phyloP scores from a whole-genome alignment of 257 asterid genomes.

The Scutellaria baicalensis region DNA sequence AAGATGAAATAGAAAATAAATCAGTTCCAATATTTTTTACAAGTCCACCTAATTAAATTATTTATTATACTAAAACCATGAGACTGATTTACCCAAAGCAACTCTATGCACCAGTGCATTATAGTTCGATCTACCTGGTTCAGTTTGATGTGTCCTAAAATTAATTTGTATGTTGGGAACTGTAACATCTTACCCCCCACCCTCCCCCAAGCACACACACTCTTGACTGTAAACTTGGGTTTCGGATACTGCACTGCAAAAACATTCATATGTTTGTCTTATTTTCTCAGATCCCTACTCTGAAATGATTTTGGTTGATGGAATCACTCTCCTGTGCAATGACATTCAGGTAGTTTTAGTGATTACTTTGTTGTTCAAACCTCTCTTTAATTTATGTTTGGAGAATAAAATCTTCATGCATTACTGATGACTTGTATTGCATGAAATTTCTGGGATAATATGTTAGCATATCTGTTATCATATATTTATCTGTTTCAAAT shows the following conservation, averaged over 20 bases:
- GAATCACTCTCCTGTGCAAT: slow-evolving; percentile 51
- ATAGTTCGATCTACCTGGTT: not conserved
- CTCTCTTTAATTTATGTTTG: not conserved
- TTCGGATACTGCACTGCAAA: not conserved
- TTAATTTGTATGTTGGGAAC: not conserved
- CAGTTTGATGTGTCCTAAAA: not conserved
- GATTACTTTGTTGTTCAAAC: slow-evolving; percentile 1
- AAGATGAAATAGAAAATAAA: not conserved
- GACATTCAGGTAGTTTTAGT: slow-evolving; percentile 48
- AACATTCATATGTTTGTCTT: not conserved
- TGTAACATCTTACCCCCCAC: not conserved
- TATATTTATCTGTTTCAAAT: not conserved
- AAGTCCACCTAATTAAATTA: not conserved
- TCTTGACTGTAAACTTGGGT: not conserved
- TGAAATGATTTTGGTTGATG: slow-evolving; percentile 63
- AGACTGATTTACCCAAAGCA: not conserved
- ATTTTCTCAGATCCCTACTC: slow-evolving; percentile 44
- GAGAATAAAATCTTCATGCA: not conserved
- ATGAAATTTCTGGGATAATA: not conserved
- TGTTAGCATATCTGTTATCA: not conserved
- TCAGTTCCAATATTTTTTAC: not conserved
- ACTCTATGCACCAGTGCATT: not conserved
- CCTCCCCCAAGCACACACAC: not conserved
- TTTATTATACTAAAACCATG: not conserved
- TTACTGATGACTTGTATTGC: not conserved